These are phyloP conservation scores for Prunus dulcis DNA, from an alignment of 306 rosid species.

Conservation along the genomic window DNA sequence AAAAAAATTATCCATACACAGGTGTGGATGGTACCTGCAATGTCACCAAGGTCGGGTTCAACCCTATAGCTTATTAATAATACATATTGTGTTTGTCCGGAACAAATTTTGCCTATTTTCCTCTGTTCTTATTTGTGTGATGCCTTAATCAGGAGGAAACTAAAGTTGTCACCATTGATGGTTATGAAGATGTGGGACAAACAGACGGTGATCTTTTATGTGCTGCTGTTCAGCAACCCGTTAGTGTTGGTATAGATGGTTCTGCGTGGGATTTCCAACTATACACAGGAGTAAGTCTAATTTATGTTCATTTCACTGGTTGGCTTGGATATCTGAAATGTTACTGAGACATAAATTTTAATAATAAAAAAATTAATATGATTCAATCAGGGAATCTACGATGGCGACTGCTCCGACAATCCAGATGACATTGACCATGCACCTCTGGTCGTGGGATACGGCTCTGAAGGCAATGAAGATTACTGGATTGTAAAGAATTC, in stretches of 20 bases:
- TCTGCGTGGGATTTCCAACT: slow-evolving; percentile 67
- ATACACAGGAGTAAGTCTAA: slow-evolving; percentile 58
- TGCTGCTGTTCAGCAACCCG: slow-evolving; percentile 62
- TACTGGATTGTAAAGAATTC: slow-evolving; percentile 88
- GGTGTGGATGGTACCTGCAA: slow-evolving; percentile 54
- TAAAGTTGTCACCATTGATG: slow-evolving; percentile 55
- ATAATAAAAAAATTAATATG: not conserved
- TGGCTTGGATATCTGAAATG: not conserved
- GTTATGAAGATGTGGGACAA: slow-evolving; percentile 55
- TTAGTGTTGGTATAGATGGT: slow-evolving; percentile 69
- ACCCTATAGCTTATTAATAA: not conserved
- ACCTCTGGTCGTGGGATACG: slow-evolving; percentile 64
- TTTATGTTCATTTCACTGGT: not conserved
- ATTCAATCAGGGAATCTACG: slow-evolving; percentile 65
- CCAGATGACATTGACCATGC: slow-evolving; percentile 79
- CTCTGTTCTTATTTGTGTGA: not conserved
- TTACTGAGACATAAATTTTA: not conserved
- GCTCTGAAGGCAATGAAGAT: slow-evolving; percentile 62
- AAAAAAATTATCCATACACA: slow-evolving; percentile 58
- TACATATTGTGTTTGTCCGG: not conserved
- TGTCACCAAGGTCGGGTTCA: slow-evolving; percentile 42
- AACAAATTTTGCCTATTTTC: not conserved
- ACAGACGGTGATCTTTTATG: slow-evolving; percentile 55
- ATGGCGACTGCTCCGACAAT: slow-evolving; percentile 68
- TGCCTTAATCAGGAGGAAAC: slow-evolving; percentile 47